These are phyloP conservation scores for Jacaranda copaia DNA, from an alignment of 257 asterid species.

Conservation along the genomic window DNA sequence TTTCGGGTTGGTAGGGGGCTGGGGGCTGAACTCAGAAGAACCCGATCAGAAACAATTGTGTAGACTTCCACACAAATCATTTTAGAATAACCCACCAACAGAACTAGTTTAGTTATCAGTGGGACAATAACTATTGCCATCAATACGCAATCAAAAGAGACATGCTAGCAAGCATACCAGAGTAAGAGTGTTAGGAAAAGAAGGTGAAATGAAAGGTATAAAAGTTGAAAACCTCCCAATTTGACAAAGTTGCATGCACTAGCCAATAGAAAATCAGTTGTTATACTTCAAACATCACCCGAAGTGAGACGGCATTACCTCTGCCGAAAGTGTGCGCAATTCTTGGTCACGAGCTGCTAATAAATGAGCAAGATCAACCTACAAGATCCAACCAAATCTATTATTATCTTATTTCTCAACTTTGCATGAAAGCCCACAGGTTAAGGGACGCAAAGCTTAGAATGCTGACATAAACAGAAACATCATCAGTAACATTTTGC, in stretches of 20 bases:
- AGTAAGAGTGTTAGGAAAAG: neutral
- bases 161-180: neutral
- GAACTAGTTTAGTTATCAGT: neutral
- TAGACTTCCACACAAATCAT: slow-evolving; percentile 6
- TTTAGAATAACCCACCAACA: neutral
- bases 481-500: slow-evolving; percentile 5
- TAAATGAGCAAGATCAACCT: slow-evolving; percentile 97
- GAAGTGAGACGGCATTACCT: slow-evolving; percentile 57
- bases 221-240: neutral
- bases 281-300: slow-evolving; percentile 1
- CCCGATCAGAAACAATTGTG: neutral
- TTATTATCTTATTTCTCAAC: slow-evolving; percentile 31
- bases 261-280: neutral
- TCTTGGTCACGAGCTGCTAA: slow-evolving; percentile 98
- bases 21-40: neutral
- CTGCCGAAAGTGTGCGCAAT: slow-evolving; percentile 92
- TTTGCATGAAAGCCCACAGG: slow-evolving; percentile 23
- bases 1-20: neutral
- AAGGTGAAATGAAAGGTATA: neutral
- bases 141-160: neutral
- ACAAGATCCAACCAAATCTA: slow-evolving; percentile 40
- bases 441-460: slow-evolving; percentile 7
- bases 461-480: slow-evolving; percentile 26
- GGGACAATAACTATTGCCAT: neutral
- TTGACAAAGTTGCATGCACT: neutral